A percentile compares a stretch with the other conserved stretches of the same genome.
Evolutionary conservation across 2,329 filamentous ascomycete genomes (phyloP).

Genomic region (Stylonectria norvegica): DNA sequence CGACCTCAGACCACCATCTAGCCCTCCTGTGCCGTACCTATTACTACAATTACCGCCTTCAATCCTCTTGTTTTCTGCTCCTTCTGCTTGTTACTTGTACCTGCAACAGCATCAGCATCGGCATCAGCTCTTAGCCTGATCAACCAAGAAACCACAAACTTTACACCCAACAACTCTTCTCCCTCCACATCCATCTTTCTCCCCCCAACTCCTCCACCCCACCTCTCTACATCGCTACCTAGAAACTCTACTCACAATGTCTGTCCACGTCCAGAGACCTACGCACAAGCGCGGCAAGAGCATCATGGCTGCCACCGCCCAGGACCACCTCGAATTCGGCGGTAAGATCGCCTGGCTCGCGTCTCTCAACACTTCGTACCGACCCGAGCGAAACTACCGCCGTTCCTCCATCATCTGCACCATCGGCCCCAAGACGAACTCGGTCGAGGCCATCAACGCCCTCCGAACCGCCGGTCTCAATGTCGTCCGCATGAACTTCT

Average conservation of each 20-base stretch:
- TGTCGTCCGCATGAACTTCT: constrained; percentile 99
- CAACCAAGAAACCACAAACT: too few species aligned
- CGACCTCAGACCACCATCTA: too few species aligned
- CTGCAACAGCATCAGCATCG: too few species aligned
- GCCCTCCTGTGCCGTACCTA: too few species aligned
- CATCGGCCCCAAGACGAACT: constrained; percentile 99
- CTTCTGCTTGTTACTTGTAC: too few species aligned
- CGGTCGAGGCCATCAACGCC: constrained; percentile 91
- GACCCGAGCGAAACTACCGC: constrained; percentile 84
- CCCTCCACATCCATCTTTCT: constrained; percentile 19
- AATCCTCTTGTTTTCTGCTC: too few species aligned
- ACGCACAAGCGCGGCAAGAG: constrained; percentile 34
- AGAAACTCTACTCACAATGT: constrained; percentile 27
- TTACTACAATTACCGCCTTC: too few species aligned
- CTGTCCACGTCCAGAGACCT: constrained; percentile 28
- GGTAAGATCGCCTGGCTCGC: constrained; percentile 65
- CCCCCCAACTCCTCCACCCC: constrained; percentile 5
- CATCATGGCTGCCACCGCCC: constrained; percentile 62
- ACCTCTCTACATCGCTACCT: constrained; percentile 6
- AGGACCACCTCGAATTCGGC: constrained; percentile 82
- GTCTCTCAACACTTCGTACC: constrained; percentile 81
- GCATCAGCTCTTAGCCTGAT: too few species aligned
- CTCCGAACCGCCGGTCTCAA: constrained; percentile 90
- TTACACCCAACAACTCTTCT: too few species aligned
- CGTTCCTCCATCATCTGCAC: constrained; percentile 98